phyloP scores from a whole-genome alignment of 148 eudicot genomes.

The Chenopodium album region DNA sequence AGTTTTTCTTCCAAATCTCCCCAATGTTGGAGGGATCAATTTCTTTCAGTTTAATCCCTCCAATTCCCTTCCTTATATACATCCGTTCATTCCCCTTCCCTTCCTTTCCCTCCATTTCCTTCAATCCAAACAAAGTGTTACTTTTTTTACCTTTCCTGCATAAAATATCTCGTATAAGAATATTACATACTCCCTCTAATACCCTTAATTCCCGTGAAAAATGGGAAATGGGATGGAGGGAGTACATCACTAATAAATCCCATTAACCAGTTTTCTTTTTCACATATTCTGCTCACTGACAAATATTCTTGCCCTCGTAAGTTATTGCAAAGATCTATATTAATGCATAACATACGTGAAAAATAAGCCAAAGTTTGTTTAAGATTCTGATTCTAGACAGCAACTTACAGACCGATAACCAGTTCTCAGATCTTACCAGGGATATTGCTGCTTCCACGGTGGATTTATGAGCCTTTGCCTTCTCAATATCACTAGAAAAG shows the following conservation, averaged over 20 bases:
- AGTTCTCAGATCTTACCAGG: conserved; percentile 51
- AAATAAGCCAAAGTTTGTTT: background rate
- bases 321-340: background rate
- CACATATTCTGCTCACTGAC: background rate
- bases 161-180: no score
- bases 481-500: conserved; percentile 72
- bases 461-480: conserved; percentile 94
- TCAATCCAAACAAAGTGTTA: no score
- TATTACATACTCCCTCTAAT: no score
- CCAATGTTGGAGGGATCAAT: no score
- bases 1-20: no score
- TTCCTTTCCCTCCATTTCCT: no score
- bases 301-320: background rate
- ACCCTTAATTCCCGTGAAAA: no score
- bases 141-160: no score
- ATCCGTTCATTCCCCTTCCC: no score
- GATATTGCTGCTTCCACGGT: conserved; percentile 84
- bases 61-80: no score
- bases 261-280: conserved; percentile 2
- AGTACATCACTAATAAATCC: background rate
- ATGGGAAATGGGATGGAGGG: no score
- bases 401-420: background rate
- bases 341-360: background rate
- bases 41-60: no score
- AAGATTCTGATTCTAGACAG: background rate